Base-by-base conservation (phyloP, 1,139 yeast genomes). In the Candida frijolesensis region DNA sequence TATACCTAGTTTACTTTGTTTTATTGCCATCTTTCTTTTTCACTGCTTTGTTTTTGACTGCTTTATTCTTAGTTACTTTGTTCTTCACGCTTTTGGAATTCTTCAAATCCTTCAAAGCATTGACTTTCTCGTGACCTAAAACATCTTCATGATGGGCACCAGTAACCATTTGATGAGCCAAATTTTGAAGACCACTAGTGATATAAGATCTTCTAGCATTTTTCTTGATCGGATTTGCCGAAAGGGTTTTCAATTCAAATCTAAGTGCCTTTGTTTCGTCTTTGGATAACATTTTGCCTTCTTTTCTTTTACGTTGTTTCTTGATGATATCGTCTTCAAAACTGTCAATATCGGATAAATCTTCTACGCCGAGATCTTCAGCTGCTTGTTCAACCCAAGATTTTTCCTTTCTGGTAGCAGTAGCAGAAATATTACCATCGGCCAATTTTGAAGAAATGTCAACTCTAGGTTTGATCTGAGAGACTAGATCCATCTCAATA, bases 321-420 rank as follows among this genome's bases (percentile, higher is more conserved):
- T 81, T 84, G 49, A 86, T 68, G 47, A 83, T 79, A 53, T 83
- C 87, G 63, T 87, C 96, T 57, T 84, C 90, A 53, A 73, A 76
- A 42, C 77, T 84, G 27, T 70, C 66, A 50, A 85, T 75, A 50
- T 85, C 91, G 37, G 80, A 75, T 49, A 83, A 68, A 54, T 83
- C 84, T 42, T 87, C 96, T 33, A 92, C 72, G 4, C 97, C 99
- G 50, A 95, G 76, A 51, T 94, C 99, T 47, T 87, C 95, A 0
- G 98, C 99, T 0, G 97, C 97, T 63, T 90, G 85, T 53, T 82
- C 80, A 52, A 91, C 75, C 97, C 98, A 92, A 27, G 82, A 76
- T 51, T 82, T 83, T 58, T 89, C 95, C 61, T 90, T 89, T 38
- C 80, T 79, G 44, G 84, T 71, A 2, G 88, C 81, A 11, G 83